Conservation (phyloP, 768 basidiomycete species). For the Grammothele lineata region DNA sequence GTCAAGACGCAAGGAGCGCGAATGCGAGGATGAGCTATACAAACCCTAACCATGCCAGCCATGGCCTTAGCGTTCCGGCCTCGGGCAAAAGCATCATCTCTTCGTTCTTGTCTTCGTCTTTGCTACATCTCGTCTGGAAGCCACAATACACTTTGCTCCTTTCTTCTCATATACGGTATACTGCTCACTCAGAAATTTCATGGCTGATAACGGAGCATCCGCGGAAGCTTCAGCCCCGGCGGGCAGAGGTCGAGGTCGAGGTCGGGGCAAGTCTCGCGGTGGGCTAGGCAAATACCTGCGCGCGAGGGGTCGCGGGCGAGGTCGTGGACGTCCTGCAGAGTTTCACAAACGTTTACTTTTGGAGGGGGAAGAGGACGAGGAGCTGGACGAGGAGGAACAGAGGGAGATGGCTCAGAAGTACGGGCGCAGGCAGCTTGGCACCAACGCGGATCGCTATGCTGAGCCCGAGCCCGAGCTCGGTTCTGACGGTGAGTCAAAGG, state of each 20-base stretch:
- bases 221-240: neutral
- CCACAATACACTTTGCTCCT: too few relatives aligned
- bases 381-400: conserved; percentile 42
- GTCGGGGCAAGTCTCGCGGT: conserved; percentile 51
- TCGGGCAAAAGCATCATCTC: too few relatives aligned
- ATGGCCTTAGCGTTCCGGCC: too few relatives aligned
- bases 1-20: too few relatives aligned
- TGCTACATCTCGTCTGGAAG: too few relatives aligned
- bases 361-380: conserved; percentile 47
- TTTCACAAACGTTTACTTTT: conserved; percentile 58
- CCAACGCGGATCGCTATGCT: conserved; percentile 71
- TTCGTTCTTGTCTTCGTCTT: neutral
- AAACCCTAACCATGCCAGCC: too few relatives aligned
- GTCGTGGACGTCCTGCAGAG: conserved; percentile 59
- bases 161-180: too few relatives aligned
- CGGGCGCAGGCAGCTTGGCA: conserved; percentile 52
- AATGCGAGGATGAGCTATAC: too few relatives aligned
- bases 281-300: conserved; percentile 73
- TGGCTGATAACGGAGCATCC: too few relatives aligned
- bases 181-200: too few relatives aligned
- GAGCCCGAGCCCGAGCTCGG: conserved; percentile 68
- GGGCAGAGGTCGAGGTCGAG: conserved; percentile 13
- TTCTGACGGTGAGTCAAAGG: conserved; percentile 66
- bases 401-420: conserved; percentile 49
- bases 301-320: conserved; percentile 59